Percentiles rank a stretch among this genome's conserved stretches.
Evolutionary conservation across 2,329 filamentous ascomycete genomes (phyloP).

Genomic region (Fusarium nygamai): DNA sequence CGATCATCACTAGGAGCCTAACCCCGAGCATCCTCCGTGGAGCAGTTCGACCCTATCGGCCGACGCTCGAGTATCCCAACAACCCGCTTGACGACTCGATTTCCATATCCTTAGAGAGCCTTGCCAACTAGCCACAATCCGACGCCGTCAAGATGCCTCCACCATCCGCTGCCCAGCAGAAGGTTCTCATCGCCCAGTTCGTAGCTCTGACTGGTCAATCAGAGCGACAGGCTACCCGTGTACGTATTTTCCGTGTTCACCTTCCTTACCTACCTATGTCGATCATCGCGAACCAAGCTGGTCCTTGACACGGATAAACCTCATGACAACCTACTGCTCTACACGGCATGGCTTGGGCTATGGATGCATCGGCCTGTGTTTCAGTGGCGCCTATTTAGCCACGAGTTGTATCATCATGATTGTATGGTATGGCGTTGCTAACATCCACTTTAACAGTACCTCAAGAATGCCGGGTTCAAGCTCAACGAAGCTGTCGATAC

Average conservation of each 20-base stretch:
- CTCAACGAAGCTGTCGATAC: slow-evolving; percentile 64
- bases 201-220: slow-evolving; percentile 54
- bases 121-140: background rate
- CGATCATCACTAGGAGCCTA: slow-evolving; percentile 3
- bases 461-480: slow-evolving; percentile 60
- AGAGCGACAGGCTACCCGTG: slow-evolving; percentile 56
- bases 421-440: slow-evolving; percentile 34
- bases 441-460: slow-evolving; percentile 51
- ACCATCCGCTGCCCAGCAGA: slow-evolving; percentile 52
- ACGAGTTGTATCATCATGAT: slow-evolving; percentile 17
- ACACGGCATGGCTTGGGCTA: slow-evolving; percentile 2
- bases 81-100: background rate
- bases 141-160: slow-evolving; percentile 48
- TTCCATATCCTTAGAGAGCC: background rate
- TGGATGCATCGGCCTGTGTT: slow-evolving; percentile 22
- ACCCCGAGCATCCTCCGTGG: background rate
- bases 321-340: slow-evolving; percentile 22
- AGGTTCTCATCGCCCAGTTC: slow-evolving; percentile 55
- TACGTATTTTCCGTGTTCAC: slow-evolving; percentile 46
- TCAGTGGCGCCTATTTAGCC: slow-evolving; percentile 33
- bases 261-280: background rate
- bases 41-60: background rate
- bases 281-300: slow-evolving; percentile 2
- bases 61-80: background rate
- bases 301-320: background rate